Base-by-base conservation (phyloP, 2,329 filamentous ascomycete species). In the Plenodomus tracheiphilus region DNA sequence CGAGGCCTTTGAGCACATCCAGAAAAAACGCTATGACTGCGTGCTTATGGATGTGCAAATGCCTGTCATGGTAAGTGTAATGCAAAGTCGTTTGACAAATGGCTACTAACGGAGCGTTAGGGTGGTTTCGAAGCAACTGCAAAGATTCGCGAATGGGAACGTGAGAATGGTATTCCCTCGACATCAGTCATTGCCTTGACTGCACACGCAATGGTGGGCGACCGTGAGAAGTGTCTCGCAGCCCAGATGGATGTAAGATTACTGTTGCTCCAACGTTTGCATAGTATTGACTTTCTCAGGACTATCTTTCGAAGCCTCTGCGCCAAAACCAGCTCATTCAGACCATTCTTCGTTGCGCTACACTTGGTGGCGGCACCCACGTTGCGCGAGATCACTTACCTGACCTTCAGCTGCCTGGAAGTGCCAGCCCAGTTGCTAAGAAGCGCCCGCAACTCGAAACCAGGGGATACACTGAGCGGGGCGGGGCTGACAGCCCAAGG, bases 41-140 rank as follows among this genome's bases (percentile, higher is more conserved):
- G 94, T 99, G 57, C 81, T 99, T 41, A 99, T 99, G 94, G 94
- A 99, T 69, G 94, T 99, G 16, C 94, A 97, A 72, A 99, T 99
- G 94, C 94, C 94, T n/a, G 89, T 97, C 65, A 97, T 97, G 92
- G 86, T 89, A 76, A 77, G 84, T 57, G 41, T 15, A 50, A 18
- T 38, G 15, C 1, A 25, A 11, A 37, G 37, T 34, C 9, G n/a
- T 51, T 10, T 38, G 2, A 6, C 30, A 7, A 30, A 45, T 17
- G n/a, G 18, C 7, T 19, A 37, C 74, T 81, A 69, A 82, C 66
- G n/a, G 45, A 17, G 9, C 28, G 36, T 42, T 49, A 89, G 86
- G 94, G 94, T 69, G 94, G 94, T 38, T 97, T 99, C 69, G 94
- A 99, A 75, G 92, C 94, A 13, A 99, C 94, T 4, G 89, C 86